Conservation (phyloP, 257 asterid genomes). For the Nicotiana sylvestris region DNA sequence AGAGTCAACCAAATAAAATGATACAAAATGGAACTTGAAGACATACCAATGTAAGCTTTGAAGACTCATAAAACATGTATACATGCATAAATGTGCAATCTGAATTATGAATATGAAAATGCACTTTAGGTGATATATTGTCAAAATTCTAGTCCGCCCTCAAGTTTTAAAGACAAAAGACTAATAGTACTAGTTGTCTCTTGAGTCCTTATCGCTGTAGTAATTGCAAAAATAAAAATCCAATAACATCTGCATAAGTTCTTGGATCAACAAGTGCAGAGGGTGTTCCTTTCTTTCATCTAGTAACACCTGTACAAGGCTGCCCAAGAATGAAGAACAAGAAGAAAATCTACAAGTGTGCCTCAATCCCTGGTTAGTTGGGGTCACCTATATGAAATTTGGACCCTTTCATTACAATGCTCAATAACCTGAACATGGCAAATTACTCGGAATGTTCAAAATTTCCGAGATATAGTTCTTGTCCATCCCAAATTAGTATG, state of each 20-base stretch:
- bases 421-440: background rate
- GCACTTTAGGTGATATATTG: background rate
- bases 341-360: background rate
- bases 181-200: background rate
- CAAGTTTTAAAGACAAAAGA: background rate
- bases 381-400: background rate
- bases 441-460: background rate
- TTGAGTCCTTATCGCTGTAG: background rate
- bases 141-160: background rate
- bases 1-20: constrained; percentile 5
- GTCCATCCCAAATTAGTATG: background rate
- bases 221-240: background rate
- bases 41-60: background rate
- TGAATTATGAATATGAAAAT: background rate
- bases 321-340: background rate
- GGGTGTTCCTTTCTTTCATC: background rate
- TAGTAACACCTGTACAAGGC: background rate
- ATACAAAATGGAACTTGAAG: background rate
- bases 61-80: background rate
- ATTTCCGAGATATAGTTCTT: background rate
- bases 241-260: background rate
- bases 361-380: background rate
- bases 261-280: background rate
- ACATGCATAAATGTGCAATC: background rate
- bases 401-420: background rate